phyloP scores from a whole-genome alignment of 2,329 filamentous ascomycete genomes.

The Ophiostoma novo-ulmi region DNA sequence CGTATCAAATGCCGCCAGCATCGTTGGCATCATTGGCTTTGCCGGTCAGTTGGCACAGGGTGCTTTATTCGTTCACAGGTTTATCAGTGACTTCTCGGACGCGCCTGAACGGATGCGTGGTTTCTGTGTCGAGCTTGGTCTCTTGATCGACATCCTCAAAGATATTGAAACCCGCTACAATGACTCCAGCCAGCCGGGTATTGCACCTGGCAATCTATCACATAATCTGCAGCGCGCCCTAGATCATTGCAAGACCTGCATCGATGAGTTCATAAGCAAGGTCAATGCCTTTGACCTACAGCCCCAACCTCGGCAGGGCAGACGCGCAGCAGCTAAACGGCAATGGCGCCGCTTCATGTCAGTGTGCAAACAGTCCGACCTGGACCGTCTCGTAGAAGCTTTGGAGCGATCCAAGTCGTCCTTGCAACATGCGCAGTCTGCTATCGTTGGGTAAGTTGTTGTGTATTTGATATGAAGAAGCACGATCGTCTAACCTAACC shows the following conservation, averaged over 20 bases:
- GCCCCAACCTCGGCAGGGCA: not conserved
- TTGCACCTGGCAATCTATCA: not conserved
- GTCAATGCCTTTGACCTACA: not conserved
- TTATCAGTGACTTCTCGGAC: not conserved
- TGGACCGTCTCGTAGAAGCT: not conserved
- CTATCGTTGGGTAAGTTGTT: not conserved
- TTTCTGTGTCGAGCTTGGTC: not conserved
- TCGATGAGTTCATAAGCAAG: not conserved
- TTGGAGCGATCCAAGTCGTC: not conserved
- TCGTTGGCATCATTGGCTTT: not conserved
- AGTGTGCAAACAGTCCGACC: not conserved
- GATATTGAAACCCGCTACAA: not conserved
- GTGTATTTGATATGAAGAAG: too few relatives aligned
- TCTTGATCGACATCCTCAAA: not conserved
- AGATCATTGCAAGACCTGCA: not conserved
- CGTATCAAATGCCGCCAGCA: not conserved
- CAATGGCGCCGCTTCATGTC: constrained; percentile 2
- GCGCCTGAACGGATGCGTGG: not conserved
- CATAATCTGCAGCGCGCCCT: not conserved
- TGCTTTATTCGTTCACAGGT: not conserved
- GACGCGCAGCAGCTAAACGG: not conserved
- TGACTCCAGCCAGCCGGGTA: not conserved
- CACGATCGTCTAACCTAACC: not conserved
- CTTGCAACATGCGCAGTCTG: not conserved
- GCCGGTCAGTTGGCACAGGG: not conserved